Percentiles rank a stretch among this genome's conserved stretches.
Conservation (phyloP, 2,329 filamentous ascomycete species). For the Neofusicoccum laricinum region DNA sequence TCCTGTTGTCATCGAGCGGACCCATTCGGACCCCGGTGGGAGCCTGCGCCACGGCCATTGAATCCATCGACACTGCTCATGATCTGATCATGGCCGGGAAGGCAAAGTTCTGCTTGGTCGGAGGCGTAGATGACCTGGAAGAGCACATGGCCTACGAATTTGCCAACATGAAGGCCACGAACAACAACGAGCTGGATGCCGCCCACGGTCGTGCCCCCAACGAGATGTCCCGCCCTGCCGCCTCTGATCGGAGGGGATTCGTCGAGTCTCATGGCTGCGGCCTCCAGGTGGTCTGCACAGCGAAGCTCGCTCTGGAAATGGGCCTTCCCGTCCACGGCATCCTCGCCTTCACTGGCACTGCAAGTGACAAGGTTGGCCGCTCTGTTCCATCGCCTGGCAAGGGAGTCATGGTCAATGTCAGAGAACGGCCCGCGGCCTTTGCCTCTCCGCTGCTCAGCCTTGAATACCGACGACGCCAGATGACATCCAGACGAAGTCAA, state of each 20-base stretch:
- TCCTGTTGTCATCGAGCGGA: conserved; percentile 33
- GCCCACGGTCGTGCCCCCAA: conserved; percentile 24
- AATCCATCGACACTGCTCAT: conserved; percentile 35
- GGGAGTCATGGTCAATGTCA: conserved; percentile 33
- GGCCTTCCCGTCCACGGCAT: conserved; percentile 36
- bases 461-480: conserved; percentile 26
- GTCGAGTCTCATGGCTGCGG: conserved; percentile 38
- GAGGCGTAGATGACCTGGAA: conserved; percentile 35
- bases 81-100: neutral
- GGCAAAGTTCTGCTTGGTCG: conserved; percentile 33
- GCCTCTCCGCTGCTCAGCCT: conserved; percentile 28
- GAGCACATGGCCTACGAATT: conserved; percentile 32
- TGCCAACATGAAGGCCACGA: conserved; percentile 38
- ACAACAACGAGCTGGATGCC: conserved; percentile 29
- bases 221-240: conserved; percentile 36
- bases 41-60: conserved; percentile 38
- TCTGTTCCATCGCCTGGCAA: conserved; percentile 41
- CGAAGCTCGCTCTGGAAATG: conserved; percentile 35
- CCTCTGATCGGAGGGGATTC: conserved; percentile 34
- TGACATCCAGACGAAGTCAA: conserved; percentile 21
- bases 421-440: conserved; percentile 20
- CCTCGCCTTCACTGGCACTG: conserved; percentile 33
- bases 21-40: conserved; percentile 38
- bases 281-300: conserved; percentile 35
- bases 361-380: conserved; percentile 35